phyloP scores from a whole-genome alignment of 768 basidiomycete genomes.

The Boletus speciosus region DNA sequence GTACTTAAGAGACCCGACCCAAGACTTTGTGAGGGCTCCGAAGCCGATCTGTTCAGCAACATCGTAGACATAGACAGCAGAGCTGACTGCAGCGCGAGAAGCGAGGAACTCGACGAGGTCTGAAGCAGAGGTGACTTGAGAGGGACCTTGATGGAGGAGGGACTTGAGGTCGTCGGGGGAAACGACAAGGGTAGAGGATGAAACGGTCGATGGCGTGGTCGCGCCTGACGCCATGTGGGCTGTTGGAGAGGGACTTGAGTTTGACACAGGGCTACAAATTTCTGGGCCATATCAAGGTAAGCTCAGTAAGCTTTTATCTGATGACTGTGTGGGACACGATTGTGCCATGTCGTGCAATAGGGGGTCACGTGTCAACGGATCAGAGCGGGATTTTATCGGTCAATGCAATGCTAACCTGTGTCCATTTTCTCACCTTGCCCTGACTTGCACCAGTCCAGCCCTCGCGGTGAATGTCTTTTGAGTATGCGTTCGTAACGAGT shows the following conservation, averaged over 20 bases:
- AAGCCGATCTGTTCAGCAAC: conserved; percentile 83
- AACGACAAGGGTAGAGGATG: conserved; percentile 35
- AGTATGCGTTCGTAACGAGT: no score
- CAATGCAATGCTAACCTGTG: no score
- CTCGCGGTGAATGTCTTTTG: no score
- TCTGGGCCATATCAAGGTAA: background rate
- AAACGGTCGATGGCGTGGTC: conserved; percentile 2
- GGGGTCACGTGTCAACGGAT: conserved; percentile 26
- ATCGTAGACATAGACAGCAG: conserved; percentile 77
- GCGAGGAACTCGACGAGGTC: conserved; percentile 66
- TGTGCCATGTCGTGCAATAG: conserved; percentile 30
- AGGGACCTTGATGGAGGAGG: background rate
- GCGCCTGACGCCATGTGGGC: conserved; percentile 1
- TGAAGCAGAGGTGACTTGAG: conserved; percentile 44
- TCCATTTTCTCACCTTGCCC: no score
- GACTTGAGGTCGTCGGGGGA: conserved; percentile 32
- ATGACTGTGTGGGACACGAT: conserved; percentile 25
- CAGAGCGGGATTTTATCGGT: no score
- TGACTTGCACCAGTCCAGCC: no score
- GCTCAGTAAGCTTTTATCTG: no score
- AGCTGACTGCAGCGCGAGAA: conserved; percentile 52
- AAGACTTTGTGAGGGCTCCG: conserved; percentile 66
- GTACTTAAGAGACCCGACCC: conserved; percentile 43
- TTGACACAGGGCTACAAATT: background rate
- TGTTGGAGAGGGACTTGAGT: background rate